Evolutionary conservation across 352 stramenopile species (phyloP), one percentile per base, ranked within the genome.

Genomic region (Globisporangium cederbergense): DNA sequence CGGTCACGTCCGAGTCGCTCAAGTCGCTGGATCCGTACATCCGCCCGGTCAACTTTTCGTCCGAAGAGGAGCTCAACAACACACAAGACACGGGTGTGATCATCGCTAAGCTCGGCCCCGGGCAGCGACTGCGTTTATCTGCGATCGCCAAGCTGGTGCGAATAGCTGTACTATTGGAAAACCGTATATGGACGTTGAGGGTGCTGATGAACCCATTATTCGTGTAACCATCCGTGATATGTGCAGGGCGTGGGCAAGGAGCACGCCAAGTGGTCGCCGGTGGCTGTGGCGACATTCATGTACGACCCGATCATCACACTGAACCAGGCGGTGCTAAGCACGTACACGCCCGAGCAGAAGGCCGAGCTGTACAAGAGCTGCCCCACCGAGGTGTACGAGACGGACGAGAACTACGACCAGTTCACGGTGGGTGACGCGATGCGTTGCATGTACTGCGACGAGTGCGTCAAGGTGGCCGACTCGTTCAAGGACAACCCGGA

Each of bases 251-350:
- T 98, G 45, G 90, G 86, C 71, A 99, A 99, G 76, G 96, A 98
- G 74, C 97, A 99, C 72, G 93, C 96, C 66, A 99, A 99, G 84
- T 99, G 96, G 96, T 98, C 85, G 43, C 96, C 97, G 2, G 96
- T 99, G 46, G 93, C 91, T 0, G 94, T 98, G 6, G 96, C 95
- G 14, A 98, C 94, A 42, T 98, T 97, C 71, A 95, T 92, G 80
- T 96, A 95, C 68, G 88, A 97, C 58, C 87, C 89, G 55, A 93
- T 94, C 65, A 95, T 97, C 61, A 94, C 78, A 60, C 75, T 97
- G 14, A 97, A 97, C 68, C 83, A 93, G 65, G 95, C 89, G 65
- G 91, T 97, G 57, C 83, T 97, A 47, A 97, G 93, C 65, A 95
- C 87, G n/a, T 93, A 97, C 47, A 93, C 88, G 42, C 79, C 96